phyloP scores from a whole-genome alignment of 768 basidiomycete species.

The Boletus speciosus region DNA sequence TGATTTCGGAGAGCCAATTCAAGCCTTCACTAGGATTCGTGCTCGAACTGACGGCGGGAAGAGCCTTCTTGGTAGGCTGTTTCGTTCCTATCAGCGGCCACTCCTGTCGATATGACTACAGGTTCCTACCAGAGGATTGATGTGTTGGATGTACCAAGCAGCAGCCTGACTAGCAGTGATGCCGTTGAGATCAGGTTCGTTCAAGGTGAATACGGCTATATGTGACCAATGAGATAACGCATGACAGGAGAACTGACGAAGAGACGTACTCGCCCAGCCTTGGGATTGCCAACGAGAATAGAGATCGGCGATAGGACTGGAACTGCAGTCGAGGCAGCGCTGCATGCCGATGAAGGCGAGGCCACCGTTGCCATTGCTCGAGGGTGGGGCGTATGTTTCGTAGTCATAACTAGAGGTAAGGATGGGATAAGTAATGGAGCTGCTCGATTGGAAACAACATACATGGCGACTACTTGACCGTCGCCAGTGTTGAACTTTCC shows the following conservation, averaged over 20 bases:
- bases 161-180: slow-evolving; percentile 32
- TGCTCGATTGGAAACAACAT: neutral
- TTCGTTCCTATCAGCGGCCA: neutral
- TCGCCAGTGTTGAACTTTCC: slow-evolving; percentile 27
- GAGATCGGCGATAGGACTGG: slow-evolving; percentile 34
- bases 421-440: neutral
- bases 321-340: slow-evolving; percentile 34
- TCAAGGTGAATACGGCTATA: slow-evolving; percentile 34
- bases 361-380: slow-evolving; percentile 33
- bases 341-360: slow-evolving; percentile 40
- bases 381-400: slow-evolving; percentile 34
- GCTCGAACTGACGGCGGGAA: slow-evolving; percentile 36
- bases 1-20: slow-evolving; percentile 34
- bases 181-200: slow-evolving; percentile 35
- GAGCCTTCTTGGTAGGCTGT: slow-evolving; percentile 35
- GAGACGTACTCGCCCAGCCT: slow-evolving; percentile 29
- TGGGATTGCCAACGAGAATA: slow-evolving; percentile 30
- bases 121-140: slow-evolving; percentile 35
- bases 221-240: neutral
- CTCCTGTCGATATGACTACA: neutral
- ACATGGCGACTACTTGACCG: slow-evolving; percentile 35
- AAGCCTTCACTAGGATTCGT: slow-evolving; percentile 29
- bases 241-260: neutral
- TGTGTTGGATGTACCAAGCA: slow-evolving; percentile 34
- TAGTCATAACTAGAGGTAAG: slow-evolving; percentile 33